A percentile compares a stretch with the other conserved stretches of the same genome.
Evolutionary conservation across 2,329 filamentous ascomycete species (phyloP).

Genomic region (Penicillium hordei): DNA sequence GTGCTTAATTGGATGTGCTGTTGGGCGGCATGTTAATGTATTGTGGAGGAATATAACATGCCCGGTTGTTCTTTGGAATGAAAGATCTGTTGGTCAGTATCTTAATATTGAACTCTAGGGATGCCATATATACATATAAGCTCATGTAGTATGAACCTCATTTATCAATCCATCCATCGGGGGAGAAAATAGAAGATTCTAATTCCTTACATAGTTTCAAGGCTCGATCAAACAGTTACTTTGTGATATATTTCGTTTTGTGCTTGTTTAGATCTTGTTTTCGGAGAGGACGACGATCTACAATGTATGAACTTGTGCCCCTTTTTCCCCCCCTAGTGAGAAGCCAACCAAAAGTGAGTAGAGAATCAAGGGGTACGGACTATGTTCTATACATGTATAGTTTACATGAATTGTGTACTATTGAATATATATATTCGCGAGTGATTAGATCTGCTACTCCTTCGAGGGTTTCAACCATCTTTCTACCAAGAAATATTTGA

Average conservation of each 20-base stretch:
- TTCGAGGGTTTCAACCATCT: not conserved
- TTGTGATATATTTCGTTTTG: no score
- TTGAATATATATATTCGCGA: not conserved
- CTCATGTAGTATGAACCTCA: not conserved
- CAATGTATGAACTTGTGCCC: not conserved
- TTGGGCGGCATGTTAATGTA: constrained; percentile 13
- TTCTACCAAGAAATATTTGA: not conserved
- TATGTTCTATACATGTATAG: not conserved
- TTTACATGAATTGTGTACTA: not conserved
- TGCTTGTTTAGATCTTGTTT: not conserved
- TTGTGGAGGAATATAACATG: not conserved
- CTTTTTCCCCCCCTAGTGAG: not conserved
- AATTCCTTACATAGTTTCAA: not conserved
- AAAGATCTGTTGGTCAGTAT: not conserved
- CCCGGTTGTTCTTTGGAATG: not conserved
- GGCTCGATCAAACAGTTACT: not conserved
- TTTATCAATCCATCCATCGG: not conserved
- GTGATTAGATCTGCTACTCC: no score
- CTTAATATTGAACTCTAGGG: no score
- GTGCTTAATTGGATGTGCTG: constrained; percentile 42
- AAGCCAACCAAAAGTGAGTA: not conserved
- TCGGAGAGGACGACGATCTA: not conserved
- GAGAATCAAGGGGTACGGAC: not conserved
- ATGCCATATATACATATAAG: no score
- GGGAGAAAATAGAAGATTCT: not conserved